Percentiles rank a stretch among this genome's conserved stretches.
Conservation (phyloP, 2,329 filamentous ascomycete species). For the Byssothecium circinans region DNA sequence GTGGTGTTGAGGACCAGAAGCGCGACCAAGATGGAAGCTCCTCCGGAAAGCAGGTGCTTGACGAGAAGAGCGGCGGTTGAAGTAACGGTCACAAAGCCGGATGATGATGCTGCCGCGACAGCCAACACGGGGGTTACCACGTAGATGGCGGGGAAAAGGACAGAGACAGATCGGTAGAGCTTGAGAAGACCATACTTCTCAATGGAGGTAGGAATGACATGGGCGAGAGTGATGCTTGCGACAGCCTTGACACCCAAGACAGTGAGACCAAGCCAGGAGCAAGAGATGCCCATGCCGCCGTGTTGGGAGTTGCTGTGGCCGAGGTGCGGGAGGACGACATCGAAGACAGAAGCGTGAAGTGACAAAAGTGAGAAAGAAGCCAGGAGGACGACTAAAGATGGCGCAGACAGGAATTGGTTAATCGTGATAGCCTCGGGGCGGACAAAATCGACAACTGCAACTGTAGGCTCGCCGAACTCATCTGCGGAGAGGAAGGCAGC, state of each 20-base stretch:
- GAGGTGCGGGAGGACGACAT: conserved; percentile 51
- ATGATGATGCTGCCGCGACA: conserved; percentile 37
- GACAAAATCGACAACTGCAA: conserved; percentile 39
- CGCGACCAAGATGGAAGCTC: conserved; percentile 47
- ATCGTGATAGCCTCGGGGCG: conserved; percentile 48
- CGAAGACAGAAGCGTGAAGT: conserved; percentile 59
- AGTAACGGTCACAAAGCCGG: conserved; percentile 38
- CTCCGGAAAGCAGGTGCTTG: conserved; percentile 48
- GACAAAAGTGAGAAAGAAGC: conserved; percentile 57
- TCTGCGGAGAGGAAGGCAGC: conserved; percentile 49
- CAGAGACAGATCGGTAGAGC: conserved; percentile 46
- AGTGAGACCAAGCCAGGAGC: conserved; percentile 47
- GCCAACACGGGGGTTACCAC: conserved; percentile 45
- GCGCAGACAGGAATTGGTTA: conserved; percentile 49
- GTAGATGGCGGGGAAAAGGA: conserved; percentile 46
- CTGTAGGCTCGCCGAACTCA: conserved; percentile 39
- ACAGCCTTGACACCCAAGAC: conserved; percentile 47
- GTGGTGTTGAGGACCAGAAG: conserved; percentile 53
- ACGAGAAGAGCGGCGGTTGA: conserved; percentile 46
- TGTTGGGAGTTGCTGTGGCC: conserved; percentile 49
- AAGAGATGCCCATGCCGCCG: conserved; percentile 51
- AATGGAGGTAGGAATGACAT: conserved; percentile 41
- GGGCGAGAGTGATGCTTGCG: conserved; percentile 45
- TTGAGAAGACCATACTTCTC: conserved; percentile 46
- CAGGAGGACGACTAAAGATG: conserved; percentile 50